Evolutionary conservation across 306 rosid genomes (phyloP), one percentile per base, ranked within the genome.

Genomic region (Rubus idaeus): DNA sequence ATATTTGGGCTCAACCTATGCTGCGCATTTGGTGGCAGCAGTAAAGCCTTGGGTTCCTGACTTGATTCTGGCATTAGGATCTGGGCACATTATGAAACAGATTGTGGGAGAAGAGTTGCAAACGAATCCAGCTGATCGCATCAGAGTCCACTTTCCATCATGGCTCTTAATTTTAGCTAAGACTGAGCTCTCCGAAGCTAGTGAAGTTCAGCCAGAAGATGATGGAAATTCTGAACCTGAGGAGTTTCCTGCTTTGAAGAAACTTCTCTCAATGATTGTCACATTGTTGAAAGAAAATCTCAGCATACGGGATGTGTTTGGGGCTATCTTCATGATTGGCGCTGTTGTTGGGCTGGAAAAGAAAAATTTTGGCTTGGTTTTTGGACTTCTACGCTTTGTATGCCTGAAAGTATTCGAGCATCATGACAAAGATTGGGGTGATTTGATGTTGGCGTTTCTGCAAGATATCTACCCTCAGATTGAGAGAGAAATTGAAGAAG

Each of bases 31-130:
- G 75, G 89, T 88, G 65, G 77, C 93, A 57, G 87, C 88, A 60
- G 90, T 85, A 37, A 92, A 89, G 80, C 84, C 91, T 58, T 94
- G 98, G 98, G 85, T 94, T 57, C 98, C 98, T 11, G 97, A 91
- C 89, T 83, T 91, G 77, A 82, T 86, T 73, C 80, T 94, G 87
- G 94, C 94, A 9, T 76, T 94, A 81, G 94, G 89, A 75, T 91
- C 88, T 44, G 75, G 60, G 71, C 70, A 79, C 79, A 62, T 84
- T 72, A 78, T 79, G 73, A 75, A 83, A 74, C 81, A 79, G 75
- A 39, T 63, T 41, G 77, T 47, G 55, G 86, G 69, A 80, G 84
- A 68, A 79, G 84, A 47, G 57, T 73, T 51, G 45, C 77, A 84
- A 40, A 64, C 69, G 10, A 62, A 74, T 41, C 26, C 79, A 75